Conservation (phyloP, 495 filamentous ascomycete genomes). For the Zalerion maritima region DNA sequence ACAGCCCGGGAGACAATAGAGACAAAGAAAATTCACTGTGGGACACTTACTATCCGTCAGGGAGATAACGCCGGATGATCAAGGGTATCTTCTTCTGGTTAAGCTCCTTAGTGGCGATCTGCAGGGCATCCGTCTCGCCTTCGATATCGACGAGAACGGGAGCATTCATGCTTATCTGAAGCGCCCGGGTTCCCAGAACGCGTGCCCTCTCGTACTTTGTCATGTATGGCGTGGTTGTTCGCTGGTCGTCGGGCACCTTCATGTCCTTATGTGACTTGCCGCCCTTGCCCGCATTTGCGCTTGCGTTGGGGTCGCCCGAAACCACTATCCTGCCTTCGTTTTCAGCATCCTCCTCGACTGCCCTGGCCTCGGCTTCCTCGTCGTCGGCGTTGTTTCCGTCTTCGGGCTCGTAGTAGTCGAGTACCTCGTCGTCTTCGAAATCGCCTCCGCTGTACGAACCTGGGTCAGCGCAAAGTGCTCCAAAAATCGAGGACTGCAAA, state of each 20-base stretch:
- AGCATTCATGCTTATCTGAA: slow-evolving; percentile 98
- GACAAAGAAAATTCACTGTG: no score
- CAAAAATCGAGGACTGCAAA: slow-evolving; percentile 2
- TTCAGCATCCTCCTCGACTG: slow-evolving; percentile 32
- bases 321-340: slow-evolving; percentile 47
- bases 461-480: no score
- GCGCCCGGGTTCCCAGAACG: slow-evolving; percentile 78
- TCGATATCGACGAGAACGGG: slow-evolving; percentile 93
- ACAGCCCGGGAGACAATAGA: background rate
- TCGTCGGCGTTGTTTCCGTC: slow-evolving; percentile 46
- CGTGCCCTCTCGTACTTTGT: slow-evolving; percentile 96
- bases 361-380: slow-evolving; percentile 30
- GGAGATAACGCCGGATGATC: slow-evolving; percentile 85
- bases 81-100: slow-evolving; percentile 97
- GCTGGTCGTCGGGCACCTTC: slow-evolving; percentile 76
- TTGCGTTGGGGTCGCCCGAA: slow-evolving; percentile 61
- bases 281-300: slow-evolving; percentile 35
- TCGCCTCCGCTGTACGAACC: no score
- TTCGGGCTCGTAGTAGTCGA: slow-evolving; percentile 52
- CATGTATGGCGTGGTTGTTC: slow-evolving; percentile 94
- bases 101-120: slow-evolving; percentile 94
- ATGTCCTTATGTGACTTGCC: slow-evolving; percentile 58
- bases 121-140: slow-evolving; percentile 92
- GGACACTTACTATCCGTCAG: slow-evolving; percentile 82
- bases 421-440: slow-evolving; percentile 30